These are phyloP conservation scores for Epichloe sylvatica DNA, from an alignment of 2,329 filamentous ascomycete species.

Conservation along the genomic window DNA sequence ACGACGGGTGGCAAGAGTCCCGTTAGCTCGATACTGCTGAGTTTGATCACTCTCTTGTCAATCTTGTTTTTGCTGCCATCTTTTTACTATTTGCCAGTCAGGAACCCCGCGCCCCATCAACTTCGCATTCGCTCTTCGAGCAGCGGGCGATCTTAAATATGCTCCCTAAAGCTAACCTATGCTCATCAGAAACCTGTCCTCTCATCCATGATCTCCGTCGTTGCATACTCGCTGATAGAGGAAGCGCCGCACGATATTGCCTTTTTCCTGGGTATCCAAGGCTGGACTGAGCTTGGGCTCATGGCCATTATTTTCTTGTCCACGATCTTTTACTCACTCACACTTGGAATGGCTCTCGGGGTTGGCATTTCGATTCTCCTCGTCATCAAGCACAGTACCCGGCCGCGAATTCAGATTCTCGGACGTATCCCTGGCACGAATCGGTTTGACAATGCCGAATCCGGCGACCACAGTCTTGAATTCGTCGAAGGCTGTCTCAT, in stretches of 20 bases:
- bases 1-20: conserved; percentile 84
- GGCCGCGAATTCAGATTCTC: conserved; percentile 89
- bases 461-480: conserved; percentile 60
- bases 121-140: background rate
- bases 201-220: conserved; percentile 86
- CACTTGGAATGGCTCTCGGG: conserved; percentile 84
- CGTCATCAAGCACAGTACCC: conserved; percentile 79
- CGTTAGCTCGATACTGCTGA: conserved; percentile 83
- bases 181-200: conserved; percentile 74
- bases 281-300: conserved; percentile 71
- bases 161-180: background rate
- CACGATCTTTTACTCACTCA: conserved; percentile 90
- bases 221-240: conserved; percentile 87
- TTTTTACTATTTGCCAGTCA: conserved; percentile 87
- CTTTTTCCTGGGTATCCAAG: conserved; percentile 83
- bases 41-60: conserved; percentile 66
- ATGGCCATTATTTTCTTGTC: conserved; percentile 85
- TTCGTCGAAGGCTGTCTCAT: conserved; percentile 87
- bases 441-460: conserved; percentile 73
- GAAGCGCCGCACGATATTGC: conserved; percentile 84
- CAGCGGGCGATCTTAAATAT: background rate
- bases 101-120: conserved; percentile 5
- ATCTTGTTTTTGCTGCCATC: conserved; percentile 75
- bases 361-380: conserved; percentile 82
- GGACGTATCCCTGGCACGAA: conserved; percentile 75